These are phyloP conservation scores for Venturia asperata DNA, from an alignment of 2,329 filamentous ascomycete species.

Conservation along the genomic window DNA sequence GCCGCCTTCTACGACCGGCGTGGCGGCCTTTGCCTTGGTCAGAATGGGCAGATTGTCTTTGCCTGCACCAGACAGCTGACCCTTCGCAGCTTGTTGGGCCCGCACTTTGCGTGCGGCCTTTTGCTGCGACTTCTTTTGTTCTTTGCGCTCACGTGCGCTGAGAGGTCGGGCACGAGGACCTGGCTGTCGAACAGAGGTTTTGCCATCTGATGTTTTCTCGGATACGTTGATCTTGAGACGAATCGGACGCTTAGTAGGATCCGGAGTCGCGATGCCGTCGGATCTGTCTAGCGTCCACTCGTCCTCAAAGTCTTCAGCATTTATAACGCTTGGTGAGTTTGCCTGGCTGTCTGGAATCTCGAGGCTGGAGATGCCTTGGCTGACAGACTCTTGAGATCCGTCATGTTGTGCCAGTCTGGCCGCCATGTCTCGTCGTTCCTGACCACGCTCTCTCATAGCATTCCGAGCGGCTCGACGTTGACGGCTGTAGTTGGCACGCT, in stretches of 20 bases:
- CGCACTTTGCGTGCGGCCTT: constrained; percentile 37
- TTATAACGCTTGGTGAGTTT: constrained; percentile 24
- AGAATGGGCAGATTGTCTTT: constrained; percentile 16
- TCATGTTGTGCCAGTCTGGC: constrained; percentile 28
- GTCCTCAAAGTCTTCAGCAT: constrained; percentile 22
- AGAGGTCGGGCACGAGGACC: constrained; percentile 29
- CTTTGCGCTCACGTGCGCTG: constrained; percentile 33
- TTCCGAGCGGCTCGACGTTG: constrained; percentile 37
- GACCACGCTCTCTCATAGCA: constrained; percentile 23
- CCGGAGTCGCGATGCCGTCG: constrained; percentile 4
- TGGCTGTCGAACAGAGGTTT: constrained; percentile 29
- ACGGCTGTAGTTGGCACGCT: constrained; percentile 43
- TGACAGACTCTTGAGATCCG: constrained; percentile 32
- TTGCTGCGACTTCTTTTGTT: constrained; percentile 37
- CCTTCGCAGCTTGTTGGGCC: constrained; percentile 25
- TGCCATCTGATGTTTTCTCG: constrained; percentile 19
- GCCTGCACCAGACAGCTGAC: constrained; percentile 3
- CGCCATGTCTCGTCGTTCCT: constrained; percentile 26
- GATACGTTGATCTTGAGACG: constrained; percentile 32
- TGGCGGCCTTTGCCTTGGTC: constrained; percentile 15
- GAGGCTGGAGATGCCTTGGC: constrained; percentile 23
- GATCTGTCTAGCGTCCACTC: constrained; percentile 17
- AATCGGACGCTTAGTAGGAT: constrained; percentile 18
- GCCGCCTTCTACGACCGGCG: constrained; percentile 15
- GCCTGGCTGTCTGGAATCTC: constrained; percentile 24